Evolutionary conservation across 495 filamentous ascomycete genomes (phyloP).

Genomic region (Collariella sp.): DNA sequence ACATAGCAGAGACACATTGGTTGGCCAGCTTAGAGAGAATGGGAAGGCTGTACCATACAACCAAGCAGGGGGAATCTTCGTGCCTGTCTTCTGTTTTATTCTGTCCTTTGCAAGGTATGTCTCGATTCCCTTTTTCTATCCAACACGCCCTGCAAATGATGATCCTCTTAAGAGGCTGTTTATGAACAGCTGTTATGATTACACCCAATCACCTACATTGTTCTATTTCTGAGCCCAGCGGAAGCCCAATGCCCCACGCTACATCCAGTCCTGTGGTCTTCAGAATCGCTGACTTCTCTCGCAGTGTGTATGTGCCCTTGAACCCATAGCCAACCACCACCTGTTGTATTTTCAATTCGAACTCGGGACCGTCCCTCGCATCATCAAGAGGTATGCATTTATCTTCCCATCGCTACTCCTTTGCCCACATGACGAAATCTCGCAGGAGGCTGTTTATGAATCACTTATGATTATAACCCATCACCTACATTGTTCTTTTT

Average conservation of each 20-base stretch:
- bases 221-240: conserved; percentile 33
- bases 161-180: conserved; percentile 40
- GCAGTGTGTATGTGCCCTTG: neutral
- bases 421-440: conserved; percentile 28
- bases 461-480: conserved; percentile 37
- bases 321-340: too few relatives aligned
- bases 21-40: conserved; percentile 18
- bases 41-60: conserved; percentile 22
- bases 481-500: conserved; percentile 18
- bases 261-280: too few relatives aligned
- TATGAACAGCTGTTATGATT: conserved; percentile 40
- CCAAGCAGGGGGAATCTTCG: neutral
- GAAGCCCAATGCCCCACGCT: neutral
- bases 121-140: neutral
- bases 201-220: conserved; percentile 39
- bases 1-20: conserved; percentile 13
- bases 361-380: too few relatives aligned
- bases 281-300: neutral
- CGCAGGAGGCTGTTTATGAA: conserved; percentile 44
- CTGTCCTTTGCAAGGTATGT: conserved; percentile 14
- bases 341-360: too few relatives aligned
- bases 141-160: conserved; percentile 18
- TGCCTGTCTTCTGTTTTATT: neutral
- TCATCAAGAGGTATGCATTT: neutral
- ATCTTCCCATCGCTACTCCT: neutral